Evolutionary conservation across 805 yeast species (phyloP).

Genomic region (Cephaloascus fragrans): DNA sequence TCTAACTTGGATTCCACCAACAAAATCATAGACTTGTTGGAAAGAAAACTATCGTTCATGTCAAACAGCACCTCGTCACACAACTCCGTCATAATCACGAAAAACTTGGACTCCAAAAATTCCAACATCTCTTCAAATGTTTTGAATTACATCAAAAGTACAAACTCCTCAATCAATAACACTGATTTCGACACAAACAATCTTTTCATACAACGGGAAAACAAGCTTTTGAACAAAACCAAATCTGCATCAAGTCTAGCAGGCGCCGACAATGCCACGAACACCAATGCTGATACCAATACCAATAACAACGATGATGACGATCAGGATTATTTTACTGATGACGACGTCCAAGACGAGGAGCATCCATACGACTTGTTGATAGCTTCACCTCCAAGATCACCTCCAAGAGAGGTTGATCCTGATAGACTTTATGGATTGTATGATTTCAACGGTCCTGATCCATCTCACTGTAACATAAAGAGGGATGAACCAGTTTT

Average conservation of each 20-base stretch:
- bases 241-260: slow-evolving; percentile 9
- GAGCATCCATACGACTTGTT: slow-evolving; percentile 22
- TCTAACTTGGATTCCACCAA: slow-evolving; percentile 9
- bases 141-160: neutral
- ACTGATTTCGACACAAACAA: neutral
- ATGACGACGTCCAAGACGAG: slow-evolving; percentile 33
- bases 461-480: slow-evolving; percentile 81
- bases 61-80: slow-evolving; percentile 3
- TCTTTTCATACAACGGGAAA: neutral
- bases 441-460: slow-evolving; percentile 85
- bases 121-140: neutral
- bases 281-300: neutral
- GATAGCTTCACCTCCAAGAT: slow-evolving; percentile 58
- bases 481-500: slow-evolving; percentile 74
- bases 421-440: slow-evolving; percentile 80
- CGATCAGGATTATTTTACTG: slow-evolving; percentile 16
- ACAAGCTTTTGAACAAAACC: neutral
- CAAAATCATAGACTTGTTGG: slow-evolving; percentile 10
- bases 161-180: neutral
- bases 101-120: neutral
- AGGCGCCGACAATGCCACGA: slow-evolving; percentile 5
- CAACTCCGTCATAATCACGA: neutral
- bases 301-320: slow-evolving; percentile 10
- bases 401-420: slow-evolving; percentile 75
- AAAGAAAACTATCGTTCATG: slow-evolving; percentile 10